A percentile compares a stretch with the other conserved stretches of the same genome.
Evolutionary conservation across 352 stramenopile genomes (phyloP).

Genomic region (Pythium guiyangense): DNA sequence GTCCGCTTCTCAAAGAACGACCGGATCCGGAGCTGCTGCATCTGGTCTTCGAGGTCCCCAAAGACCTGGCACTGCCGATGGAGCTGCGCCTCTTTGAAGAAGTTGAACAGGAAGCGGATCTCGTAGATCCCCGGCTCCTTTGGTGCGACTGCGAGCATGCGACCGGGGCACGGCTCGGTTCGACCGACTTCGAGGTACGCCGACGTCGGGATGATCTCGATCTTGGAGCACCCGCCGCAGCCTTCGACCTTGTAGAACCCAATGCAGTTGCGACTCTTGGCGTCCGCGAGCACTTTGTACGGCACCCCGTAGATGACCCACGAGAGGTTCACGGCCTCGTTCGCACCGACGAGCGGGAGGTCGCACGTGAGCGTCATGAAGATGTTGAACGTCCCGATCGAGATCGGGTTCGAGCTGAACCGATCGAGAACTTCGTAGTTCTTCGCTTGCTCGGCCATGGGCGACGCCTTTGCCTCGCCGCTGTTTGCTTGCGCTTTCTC

Average conservation of each 20-base stretch:
- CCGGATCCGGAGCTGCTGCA: constrained; percentile 50
- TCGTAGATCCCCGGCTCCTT: constrained; percentile 53
- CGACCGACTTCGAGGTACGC: constrained; percentile 38
- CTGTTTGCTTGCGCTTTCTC: constrained; percentile 18
- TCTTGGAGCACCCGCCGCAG: constrained; percentile 23
- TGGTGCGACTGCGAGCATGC: constrained; percentile 41
- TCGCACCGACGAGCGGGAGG: constrained; percentile 31
- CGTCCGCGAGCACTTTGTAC: constrained; percentile 42
- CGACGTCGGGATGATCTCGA: constrained; percentile 50
- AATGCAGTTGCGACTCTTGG: constrained; percentile 47
- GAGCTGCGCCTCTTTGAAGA: constrained; percentile 50
- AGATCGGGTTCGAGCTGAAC: constrained; percentile 44
- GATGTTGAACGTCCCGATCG: constrained; percentile 58
- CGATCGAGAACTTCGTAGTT: constrained; percentile 44
- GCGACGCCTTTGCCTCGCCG: constrained; percentile 14
- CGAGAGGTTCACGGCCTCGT: constrained; percentile 42
- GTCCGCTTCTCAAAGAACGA: constrained; percentile 50
- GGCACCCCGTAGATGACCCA: constrained; percentile 50
- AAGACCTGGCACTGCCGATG: constrained; percentile 60
- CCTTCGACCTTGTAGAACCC: constrained; percentile 50
- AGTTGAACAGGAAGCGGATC: constrained; percentile 63
- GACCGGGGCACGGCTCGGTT: constrained; percentile 29
- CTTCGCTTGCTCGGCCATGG: constrained; percentile 6
- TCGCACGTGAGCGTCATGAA: constrained; percentile 65
- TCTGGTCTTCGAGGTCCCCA: constrained; percentile 52